These are phyloP conservation scores for Hylodesmum podocarpum DNA, from an alignment of 306 rosid species.

Conservation along the genomic window DNA sequence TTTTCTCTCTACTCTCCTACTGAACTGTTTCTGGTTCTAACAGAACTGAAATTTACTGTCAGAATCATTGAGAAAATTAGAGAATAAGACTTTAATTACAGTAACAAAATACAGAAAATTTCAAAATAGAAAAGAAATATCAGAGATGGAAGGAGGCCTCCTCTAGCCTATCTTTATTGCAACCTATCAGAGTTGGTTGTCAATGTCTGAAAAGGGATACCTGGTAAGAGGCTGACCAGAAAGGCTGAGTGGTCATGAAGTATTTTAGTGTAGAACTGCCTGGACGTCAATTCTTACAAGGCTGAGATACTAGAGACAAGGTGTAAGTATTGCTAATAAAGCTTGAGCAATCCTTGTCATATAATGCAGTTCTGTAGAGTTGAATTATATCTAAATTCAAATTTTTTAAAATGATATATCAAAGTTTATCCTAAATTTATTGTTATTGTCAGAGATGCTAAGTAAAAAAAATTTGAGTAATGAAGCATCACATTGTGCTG, in stretches of 20 bases:
- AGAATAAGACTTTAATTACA: not conserved
- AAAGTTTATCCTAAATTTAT: not conserved
- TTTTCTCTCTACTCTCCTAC: not conserved
- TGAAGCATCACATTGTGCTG: not conserved
- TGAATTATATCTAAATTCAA: not conserved
- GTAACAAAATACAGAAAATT: not conserved
- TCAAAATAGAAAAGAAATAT: not conserved
- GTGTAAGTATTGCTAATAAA: too few relatives aligned
- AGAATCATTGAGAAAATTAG: not conserved
- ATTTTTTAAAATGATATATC: not conserved
- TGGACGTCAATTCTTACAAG: not conserved
- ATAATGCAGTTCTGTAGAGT: too few relatives aligned
- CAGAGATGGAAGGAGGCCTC: not conserved
- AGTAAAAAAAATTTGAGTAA: too few relatives aligned
- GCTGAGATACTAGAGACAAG: not conserved
- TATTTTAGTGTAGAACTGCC: not conserved
- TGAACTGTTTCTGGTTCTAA: not conserved
- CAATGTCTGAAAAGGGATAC: not conserved
- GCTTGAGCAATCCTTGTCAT: too few relatives aligned
- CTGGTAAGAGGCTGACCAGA: not conserved
- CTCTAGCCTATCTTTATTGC: not conserved
- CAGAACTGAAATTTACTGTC: not conserved
- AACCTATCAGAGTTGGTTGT: not conserved
- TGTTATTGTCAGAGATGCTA: not conserved
- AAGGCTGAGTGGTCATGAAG: not conserved